Evolutionary conservation across 257 asterid species (phyloP).

Genomic region (Fraxinus pennsylvanica): DNA sequence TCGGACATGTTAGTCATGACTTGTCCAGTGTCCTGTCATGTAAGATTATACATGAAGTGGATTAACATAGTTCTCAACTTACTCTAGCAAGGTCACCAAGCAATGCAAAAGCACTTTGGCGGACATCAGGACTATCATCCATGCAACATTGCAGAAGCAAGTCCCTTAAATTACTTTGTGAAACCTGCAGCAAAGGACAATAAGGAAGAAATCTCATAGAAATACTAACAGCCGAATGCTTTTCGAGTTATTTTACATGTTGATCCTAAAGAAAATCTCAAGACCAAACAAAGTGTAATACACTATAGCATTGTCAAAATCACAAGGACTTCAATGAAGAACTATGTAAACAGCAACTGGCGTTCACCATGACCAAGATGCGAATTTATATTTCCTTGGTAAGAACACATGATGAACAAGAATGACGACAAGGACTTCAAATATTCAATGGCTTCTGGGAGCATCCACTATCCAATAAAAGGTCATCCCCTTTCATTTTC

Average conservation of each 20-base stretch:
- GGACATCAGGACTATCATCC: conserved; percentile 90
- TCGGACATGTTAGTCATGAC: background rate
- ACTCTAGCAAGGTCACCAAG: conserved; percentile 98
- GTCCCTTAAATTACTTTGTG: conserved; percentile 87
- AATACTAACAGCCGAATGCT: background rate
- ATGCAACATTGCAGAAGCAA: conserved; percentile 92
- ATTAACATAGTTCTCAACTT: conserved; percentile 34
- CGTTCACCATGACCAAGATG: background rate
- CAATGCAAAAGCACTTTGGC: conserved; percentile 98
- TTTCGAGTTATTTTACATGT: background rate
- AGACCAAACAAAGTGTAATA: conserved; percentile 7
- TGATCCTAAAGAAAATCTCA: conserved; percentile 7
- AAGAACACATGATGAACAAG: conserved; percentile 15
- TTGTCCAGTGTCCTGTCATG: background rate
- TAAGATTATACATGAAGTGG: background rate
- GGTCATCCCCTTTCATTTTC: background rate
- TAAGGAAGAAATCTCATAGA: background rate
- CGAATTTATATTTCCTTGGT: conserved; percentile 2
- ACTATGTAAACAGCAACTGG: conserved; percentile 1
- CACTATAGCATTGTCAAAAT: conserved; percentile 2
- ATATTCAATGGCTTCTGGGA: conserved; percentile 12
- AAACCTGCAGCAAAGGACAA: conserved; percentile 43
- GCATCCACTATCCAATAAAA: conserved; percentile 6
- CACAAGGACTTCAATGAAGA: conserved; percentile 1
- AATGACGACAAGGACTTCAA: background rate